These are phyloP conservation scores for Nymphaea colorata DNA, from an alignment of 164 flowering plant species.

Conservation along the genomic window DNA sequence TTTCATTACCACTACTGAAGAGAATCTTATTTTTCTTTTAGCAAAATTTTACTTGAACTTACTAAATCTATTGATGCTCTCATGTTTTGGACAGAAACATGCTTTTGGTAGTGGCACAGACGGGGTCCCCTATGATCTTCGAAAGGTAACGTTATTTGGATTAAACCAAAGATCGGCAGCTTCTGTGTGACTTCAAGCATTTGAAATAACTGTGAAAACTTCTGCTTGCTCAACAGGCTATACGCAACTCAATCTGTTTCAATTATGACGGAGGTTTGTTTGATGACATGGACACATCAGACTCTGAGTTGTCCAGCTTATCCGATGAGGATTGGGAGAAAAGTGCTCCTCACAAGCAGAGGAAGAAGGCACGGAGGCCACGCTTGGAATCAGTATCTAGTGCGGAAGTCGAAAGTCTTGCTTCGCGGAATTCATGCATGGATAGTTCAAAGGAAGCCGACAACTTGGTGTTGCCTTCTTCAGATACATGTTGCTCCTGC, in stretches of 20 bases:
- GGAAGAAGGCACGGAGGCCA: conserved; percentile 27
- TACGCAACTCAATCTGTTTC: not conserved
- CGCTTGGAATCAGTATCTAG: conserved; percentile 9
- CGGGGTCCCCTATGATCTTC: conserved; percentile 44
- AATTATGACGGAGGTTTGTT: conserved; percentile 1
- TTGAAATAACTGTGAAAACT: no score
- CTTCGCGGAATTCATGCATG: conserved; percentile 7
- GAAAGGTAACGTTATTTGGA: conserved; percentile 30
- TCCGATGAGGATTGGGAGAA: conserved; percentile 22
- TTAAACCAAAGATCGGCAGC: not conserved
- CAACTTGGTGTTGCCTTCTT: conserved; percentile 6
- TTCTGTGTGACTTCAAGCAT: no score
- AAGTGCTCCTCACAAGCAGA: conserved; percentile 8
- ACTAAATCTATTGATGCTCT: no score
- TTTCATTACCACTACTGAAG: not conserved
- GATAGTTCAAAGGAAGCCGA: conserved; percentile 15
- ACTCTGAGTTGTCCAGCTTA: conserved; percentile 41
- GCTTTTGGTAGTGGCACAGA: conserved; percentile 13
- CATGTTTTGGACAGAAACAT: conserved; percentile 3
- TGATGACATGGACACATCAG: conserved; percentile 92
- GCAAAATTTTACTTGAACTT: no score
- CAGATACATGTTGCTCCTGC: conserved; percentile 55
- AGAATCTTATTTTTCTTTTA: no score
- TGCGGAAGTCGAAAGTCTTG: not conserved
- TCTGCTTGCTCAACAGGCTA: no score